Evolutionary conservation across 2,329 filamentous ascomycete genomes (phyloP).

Genomic region (Emericellopsis cladophorae): DNA sequence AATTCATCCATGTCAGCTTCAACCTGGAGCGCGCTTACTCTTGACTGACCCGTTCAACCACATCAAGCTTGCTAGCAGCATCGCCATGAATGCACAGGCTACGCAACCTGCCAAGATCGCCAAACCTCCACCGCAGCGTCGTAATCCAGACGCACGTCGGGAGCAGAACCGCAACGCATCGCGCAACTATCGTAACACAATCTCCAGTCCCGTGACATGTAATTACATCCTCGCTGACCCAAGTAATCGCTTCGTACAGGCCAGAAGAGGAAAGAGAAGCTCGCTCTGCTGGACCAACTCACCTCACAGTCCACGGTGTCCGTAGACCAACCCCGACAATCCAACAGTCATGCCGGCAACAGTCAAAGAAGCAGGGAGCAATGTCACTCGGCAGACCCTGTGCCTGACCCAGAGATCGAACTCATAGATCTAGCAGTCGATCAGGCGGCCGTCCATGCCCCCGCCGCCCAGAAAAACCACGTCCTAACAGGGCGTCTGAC

Average conservation of each 20-base stretch:
- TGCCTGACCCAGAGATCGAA: not conserved
- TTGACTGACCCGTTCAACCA: too few species aligned
- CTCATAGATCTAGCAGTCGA: not conserved
- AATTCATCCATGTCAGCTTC: too few species aligned
- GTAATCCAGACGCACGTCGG: conserved; percentile 10
- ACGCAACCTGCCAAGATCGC: not conserved
- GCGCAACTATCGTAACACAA: conserved; percentile 17
- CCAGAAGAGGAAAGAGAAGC: conserved; percentile 28
- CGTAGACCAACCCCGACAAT: not conserved
- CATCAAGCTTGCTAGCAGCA: too few species aligned
- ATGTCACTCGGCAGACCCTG: too few species aligned
- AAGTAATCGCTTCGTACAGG: conserved; percentile 13
- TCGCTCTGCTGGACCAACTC: conserved; percentile 19
- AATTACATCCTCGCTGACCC: not conserved
- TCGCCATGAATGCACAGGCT: too few species aligned
- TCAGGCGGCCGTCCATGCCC: not conserved
- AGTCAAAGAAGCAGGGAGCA: too few species aligned
- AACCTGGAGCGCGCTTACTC: too few species aligned
- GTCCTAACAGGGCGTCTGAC: not conserved
- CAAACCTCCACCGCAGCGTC: not conserved
- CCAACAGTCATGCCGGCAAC: too few species aligned
- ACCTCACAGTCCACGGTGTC: not conserved
- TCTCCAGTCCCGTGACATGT: not conserved
- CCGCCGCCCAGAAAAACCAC: not conserved
- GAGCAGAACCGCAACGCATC: conserved; percentile 14